Conservation (phyloP, 768 basidiomycete species). For the Rhodotorula diobovata region DNA sequence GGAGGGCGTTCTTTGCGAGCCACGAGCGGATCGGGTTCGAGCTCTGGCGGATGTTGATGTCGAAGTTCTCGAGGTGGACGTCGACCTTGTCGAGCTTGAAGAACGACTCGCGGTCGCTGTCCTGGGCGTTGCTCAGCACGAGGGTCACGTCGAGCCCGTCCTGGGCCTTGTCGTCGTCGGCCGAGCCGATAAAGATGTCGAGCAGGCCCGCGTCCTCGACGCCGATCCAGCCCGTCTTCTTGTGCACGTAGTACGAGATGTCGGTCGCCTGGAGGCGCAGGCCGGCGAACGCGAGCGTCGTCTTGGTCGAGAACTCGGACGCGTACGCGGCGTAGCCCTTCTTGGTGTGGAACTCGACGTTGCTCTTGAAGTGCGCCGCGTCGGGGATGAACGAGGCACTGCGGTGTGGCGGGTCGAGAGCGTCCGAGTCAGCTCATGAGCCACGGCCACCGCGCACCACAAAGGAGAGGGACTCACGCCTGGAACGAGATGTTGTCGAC, state of each 20-base stretch:
- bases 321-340: constrained; percentile 50
- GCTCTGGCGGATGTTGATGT: constrained; percentile 16
- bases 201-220: constrained; percentile 48
- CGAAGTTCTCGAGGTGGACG: constrained; percentile 25
- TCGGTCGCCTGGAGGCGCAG: constrained; percentile 48
- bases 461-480: constrained; percentile 35
- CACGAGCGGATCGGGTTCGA: constrained; percentile 30
- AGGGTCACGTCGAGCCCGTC: constrained; percentile 50
- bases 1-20: constrained; percentile 21
- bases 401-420: neutral
- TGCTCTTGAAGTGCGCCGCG: constrained; percentile 48
- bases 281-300: constrained; percentile 48
- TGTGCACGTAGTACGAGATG: constrained; percentile 48
- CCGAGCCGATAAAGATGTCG: constrained; percentile 47
- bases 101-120: constrained; percentile 49
- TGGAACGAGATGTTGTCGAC: constrained; percentile 49
- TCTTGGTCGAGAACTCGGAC: constrained; percentile 47
- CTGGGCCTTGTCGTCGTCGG: constrained; percentile 31
- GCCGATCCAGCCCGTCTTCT: constrained; percentile 47
- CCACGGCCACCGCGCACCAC: too few relatives aligned
- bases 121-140: constrained; percentile 49
- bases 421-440: neutral
- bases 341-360: constrained; percentile 48
- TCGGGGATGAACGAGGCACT: constrained; percentile 50
- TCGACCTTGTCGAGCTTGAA: constrained; percentile 48